phyloP scores from a whole-genome alignment of 2,329 filamentous ascomycete genomes.

The Magnaporthales sp. region DNA sequence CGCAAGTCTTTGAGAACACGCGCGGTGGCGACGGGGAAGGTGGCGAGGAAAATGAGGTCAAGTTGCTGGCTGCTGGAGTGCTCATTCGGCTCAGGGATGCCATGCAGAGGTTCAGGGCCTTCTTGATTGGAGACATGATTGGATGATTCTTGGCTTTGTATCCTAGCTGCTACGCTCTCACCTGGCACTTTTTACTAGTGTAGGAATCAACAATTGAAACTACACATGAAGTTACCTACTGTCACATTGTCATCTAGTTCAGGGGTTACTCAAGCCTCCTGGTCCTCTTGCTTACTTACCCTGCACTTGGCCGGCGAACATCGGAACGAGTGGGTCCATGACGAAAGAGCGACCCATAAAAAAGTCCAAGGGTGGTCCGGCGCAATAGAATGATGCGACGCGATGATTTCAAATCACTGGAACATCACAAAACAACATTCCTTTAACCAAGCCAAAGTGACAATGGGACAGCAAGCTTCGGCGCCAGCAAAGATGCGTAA shows the following conservation, averaged over 20 bases:
- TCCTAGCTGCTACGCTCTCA: background rate
- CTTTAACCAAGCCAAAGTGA: background rate
- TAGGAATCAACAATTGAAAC: too few species aligned
- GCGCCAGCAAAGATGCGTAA: slow-evolving; percentile 19
- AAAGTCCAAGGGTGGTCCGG: background rate
- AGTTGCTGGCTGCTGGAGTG: slow-evolving; percentile 69
- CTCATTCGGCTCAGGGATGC: slow-evolving; percentile 72
- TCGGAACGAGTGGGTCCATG: background rate
- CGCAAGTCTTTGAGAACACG: slow-evolving; percentile 59
- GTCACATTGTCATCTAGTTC: background rate
- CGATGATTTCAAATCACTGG: background rate
- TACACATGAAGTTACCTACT: too few species aligned
- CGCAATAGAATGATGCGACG: background rate
- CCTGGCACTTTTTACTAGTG: background rate
- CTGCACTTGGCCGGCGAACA: background rate
- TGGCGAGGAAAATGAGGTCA: slow-evolving; percentile 68
- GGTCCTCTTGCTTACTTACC: background rate
- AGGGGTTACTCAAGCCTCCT: background rate
- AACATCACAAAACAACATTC: background rate
- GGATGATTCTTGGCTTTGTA: slow-evolving; percentile 10
- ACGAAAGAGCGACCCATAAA: background rate
- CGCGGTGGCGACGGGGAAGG: slow-evolving; percentile 39
- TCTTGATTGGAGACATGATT: slow-evolving; percentile 64
- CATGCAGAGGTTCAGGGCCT: slow-evolving; percentile 69
- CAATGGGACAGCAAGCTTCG: slow-evolving; percentile 12